Conservation (phyloP, 345 rosid genomes). For the rapeseed (Brassica napus) region Da-Ae NC_063448.1:45904001-45904500, state of each 20-base stretch:
- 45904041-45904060: slow-evolving; percentile 20
- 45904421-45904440: slow-evolving; percentile 72
- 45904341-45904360: slow-evolving; percentile 46
- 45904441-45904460: slow-evolving; percentile 54
- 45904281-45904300: slow-evolving; percentile 13
- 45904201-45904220: slow-evolving; percentile 12
- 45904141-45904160: slow-evolving; percentile 29
- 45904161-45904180: neutral
- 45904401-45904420: slow-evolving; percentile 76
- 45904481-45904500: slow-evolving; percentile 57
- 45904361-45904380: slow-evolving; percentile 55
- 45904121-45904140: slow-evolving; percentile 42
- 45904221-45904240: neutral
- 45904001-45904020: slow-evolving; percentile 21
- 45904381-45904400: slow-evolving; percentile 84
- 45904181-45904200: neutral
- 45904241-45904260: neutral
- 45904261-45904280: slow-evolving; percentile 38
- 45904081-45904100: slow-evolving; percentile 34
- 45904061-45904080: slow-evolving; percentile 16
- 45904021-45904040: slow-evolving; percentile 43
- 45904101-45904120: slow-evolving; percentile 47
- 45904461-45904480: slow-evolving; percentile 19
- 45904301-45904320: slow-evolving; percentile 34
- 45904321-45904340: slow-evolving; percentile 48